phyloP scores from a whole-genome alignment of 306 rosid species.

The Vigna reflexopilosa region DNA sequence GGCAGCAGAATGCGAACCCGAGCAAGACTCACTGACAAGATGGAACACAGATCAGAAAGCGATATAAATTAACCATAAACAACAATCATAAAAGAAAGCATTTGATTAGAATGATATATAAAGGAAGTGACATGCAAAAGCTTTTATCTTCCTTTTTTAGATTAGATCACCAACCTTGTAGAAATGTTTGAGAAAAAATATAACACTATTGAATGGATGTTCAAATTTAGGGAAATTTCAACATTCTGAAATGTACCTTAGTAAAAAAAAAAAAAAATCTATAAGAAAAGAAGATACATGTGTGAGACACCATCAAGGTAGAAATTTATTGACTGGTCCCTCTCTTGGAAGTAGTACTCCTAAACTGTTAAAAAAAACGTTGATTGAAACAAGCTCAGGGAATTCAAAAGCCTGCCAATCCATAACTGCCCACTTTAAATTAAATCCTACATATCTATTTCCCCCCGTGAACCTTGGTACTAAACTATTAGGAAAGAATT shows the following conservation, averaged over 20 bases:
- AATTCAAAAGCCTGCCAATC: background rate
- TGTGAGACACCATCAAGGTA: background rate
- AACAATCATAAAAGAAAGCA: constrained; percentile 15
- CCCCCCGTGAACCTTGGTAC: too few relatives aligned
- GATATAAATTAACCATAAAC: constrained; percentile 3
- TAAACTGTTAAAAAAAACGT: background rate
- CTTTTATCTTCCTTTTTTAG: background rate
- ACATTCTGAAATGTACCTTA: background rate
- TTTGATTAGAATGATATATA: background rate
- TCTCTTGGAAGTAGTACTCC: background rate
- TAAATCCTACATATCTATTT: background rate
- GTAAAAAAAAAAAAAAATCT: background rate
- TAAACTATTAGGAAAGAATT: background rate
- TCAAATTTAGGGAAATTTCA: background rate
- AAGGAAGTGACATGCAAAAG: constrained; percentile 7
- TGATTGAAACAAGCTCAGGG: background rate
- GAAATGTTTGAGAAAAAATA: background rate
- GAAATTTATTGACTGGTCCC: background rate
- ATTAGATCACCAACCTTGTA: background rate
- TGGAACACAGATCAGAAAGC: constrained; percentile 35
- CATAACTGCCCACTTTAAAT: background rate
- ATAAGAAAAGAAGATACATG: background rate
- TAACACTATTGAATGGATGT: background rate
- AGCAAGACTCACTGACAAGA: constrained; percentile 76
- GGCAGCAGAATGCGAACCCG: constrained; percentile 49